These are phyloP conservation scores for Talaromyces sp. DNA, from an alignment of 2,329 filamentous ascomycete species.

Conservation along the genomic window DNA sequence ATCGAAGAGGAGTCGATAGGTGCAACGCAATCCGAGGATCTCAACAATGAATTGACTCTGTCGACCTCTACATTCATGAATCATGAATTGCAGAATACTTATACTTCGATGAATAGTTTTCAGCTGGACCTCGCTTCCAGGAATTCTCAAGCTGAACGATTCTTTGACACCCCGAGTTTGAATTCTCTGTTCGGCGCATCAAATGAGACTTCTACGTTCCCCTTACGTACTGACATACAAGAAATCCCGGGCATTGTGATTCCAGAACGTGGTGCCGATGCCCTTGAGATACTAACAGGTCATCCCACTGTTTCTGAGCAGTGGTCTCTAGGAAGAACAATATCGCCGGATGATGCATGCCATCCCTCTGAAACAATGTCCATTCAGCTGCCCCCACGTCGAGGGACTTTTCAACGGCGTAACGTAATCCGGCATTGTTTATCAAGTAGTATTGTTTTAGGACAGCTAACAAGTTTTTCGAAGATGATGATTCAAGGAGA, in stretches of 20 bases:
- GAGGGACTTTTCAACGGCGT: slow-evolving; percentile 6
- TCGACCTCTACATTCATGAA: background rate
- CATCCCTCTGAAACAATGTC: background rate
- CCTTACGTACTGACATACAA: background rate
- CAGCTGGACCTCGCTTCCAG: background rate
- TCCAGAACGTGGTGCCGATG: background rate
- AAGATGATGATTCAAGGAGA: slow-evolving; percentile 17
- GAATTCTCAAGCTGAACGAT: background rate
- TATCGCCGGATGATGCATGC: background rate
- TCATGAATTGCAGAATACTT: background rate
- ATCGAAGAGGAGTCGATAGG: background rate
- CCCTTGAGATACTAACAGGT: background rate
- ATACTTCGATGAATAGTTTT: background rate
- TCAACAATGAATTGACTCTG: background rate
- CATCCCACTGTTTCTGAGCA: background rate
- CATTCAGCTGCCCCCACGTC: background rate
- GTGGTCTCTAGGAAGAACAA: background rate
- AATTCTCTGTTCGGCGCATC: background rate
- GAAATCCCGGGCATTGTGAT: background rate
- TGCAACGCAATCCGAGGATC: background rate
- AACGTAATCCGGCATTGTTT: slow-evolving; percentile 8
- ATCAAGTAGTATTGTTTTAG: slow-evolving; percentile 12
- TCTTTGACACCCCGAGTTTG: background rate
- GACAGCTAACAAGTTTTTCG: slow-evolving; percentile 9
- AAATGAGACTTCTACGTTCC: background rate